Percentiles rank a stretch among this genome's conserved stretches.
These are phyloP conservation scores for Amylostereum chailletii DNA, from an alignment of 1,284 basidiomycete species.

Conservation along the genomic window DNA sequence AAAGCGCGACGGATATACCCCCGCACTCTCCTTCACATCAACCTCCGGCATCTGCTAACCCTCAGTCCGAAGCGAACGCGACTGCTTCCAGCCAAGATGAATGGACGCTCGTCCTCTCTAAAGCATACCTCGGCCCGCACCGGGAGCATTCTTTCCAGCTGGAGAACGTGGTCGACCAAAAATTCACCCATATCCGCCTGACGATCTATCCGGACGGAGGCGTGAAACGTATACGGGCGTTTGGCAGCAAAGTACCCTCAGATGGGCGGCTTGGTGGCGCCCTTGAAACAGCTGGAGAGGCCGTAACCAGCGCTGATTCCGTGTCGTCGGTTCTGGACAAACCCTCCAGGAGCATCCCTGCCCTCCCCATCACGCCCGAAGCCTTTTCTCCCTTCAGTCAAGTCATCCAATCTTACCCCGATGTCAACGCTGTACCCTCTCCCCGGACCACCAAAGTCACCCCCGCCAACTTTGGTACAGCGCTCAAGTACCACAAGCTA, in stretches of 20 bases:
- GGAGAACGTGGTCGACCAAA: constrained; percentile 45
- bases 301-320: constrained; percentile 6
- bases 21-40: constrained; percentile 20
- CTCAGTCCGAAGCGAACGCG: constrained; percentile 7
- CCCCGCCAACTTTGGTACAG: constrained; percentile 80
- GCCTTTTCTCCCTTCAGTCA: constrained; percentile 79
- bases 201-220: constrained; percentile 95
- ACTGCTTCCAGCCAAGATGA: constrained; percentile 22
- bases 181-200: constrained; percentile 80
- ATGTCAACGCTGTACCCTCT: constrained; percentile 50
- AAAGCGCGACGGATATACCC: constrained; percentile 33
- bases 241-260: constrained; percentile 47
- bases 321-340: constrained; percentile 1
- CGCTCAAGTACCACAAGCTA: constrained; percentile 85
- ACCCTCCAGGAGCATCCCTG: constrained; percentile 35
- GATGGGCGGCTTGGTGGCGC: constrained; percentile 2
- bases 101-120: constrained; percentile 74
- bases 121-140: constrained; percentile 83
- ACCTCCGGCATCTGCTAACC: constrained; percentile 10
- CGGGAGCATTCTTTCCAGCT: constrained; percentile 85
- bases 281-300: not conserved
- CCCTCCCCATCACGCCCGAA: constrained; percentile 74
- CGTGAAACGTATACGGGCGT: constrained; percentile 83
- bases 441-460: constrained; percentile 61
- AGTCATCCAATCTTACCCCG: constrained; percentile 77